Evolutionary conservation across 345 rosid genomes (phyloP).

Genomic region (Citrus inodora): DNA sequence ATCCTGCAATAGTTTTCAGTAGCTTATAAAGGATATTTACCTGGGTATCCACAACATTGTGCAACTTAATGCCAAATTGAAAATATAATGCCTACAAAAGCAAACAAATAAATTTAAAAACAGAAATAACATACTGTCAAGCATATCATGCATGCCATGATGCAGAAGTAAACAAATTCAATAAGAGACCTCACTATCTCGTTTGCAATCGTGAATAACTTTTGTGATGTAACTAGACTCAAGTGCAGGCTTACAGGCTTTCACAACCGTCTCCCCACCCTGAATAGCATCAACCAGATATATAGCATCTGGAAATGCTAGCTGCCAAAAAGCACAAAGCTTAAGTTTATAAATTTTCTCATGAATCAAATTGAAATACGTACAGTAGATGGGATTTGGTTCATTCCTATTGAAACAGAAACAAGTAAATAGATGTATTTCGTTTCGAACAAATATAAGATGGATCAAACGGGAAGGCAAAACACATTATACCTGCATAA

Average conservation of each 20-base stretch:
- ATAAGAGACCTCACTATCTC: constrained; percentile 92
- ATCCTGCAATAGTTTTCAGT: constrained; percentile 8
- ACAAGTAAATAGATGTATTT: too few relatives aligned
- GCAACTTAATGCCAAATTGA: constrained; percentile 84
- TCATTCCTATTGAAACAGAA: not conserved
- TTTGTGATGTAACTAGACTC: constrained; percentile 84
- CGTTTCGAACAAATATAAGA: not conserved
- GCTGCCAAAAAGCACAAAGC: constrained; percentile 46
- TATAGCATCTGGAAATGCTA: constrained; percentile 87
- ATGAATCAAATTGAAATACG: not conserved
- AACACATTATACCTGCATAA: constrained; percentile 69
- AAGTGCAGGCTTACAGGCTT: constrained; percentile 94
- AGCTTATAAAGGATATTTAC: constrained; percentile 32
- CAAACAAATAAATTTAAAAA: constrained; percentile 1
- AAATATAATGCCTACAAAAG: constrained; percentile 74
- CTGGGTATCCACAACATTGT: constrained; percentile 91
- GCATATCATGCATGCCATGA: constrained; percentile 10
- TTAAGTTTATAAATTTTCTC: not conserved
- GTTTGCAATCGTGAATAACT: constrained; percentile 98
- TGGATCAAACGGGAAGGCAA: not conserved
- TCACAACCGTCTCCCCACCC: constrained; percentile 72
- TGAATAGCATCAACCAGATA: constrained; percentile 78
- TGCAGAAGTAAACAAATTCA: constrained; percentile 22
- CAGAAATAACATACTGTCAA: not conserved
- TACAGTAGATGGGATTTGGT: not conserved